Conservation (phyloP, 768 basidiomycete species). For the Inosperma sp. region DNA sequence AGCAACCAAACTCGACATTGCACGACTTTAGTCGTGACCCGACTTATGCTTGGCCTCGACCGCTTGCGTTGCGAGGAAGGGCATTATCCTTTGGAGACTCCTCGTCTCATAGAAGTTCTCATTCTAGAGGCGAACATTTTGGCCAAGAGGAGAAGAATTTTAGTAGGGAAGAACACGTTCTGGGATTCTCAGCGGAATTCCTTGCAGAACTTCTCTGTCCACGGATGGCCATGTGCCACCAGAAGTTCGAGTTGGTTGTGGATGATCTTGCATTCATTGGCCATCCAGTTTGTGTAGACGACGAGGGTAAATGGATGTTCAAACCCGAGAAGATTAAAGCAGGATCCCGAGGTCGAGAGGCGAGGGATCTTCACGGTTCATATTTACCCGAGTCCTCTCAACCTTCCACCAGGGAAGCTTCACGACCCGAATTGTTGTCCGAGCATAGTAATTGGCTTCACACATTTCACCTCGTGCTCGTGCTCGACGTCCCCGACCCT, state of each 20-base stretch:
- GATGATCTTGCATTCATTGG: constrained; percentile 93
- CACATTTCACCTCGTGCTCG: constrained; percentile 82
- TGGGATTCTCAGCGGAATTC: constrained; percentile 79
- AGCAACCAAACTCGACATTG: neutral
- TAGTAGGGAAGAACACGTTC: constrained; percentile 60
- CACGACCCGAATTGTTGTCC: constrained; percentile 32
- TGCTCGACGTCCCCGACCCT: constrained; percentile 86
- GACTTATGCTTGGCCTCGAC: constrained; percentile 64
- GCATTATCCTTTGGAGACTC: constrained; percentile 49
- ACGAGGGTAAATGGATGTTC: constrained; percentile 72
- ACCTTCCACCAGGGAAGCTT: constrained; percentile 25
- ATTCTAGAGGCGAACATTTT: constrained; percentile 26
- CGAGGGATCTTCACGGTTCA: constrained; percentile 43
- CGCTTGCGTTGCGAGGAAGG: constrained; percentile 44
- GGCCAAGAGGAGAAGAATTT: constrained; percentile 33
- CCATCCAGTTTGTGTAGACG: constrained; percentile 83
- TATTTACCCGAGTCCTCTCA: constrained; percentile 33
- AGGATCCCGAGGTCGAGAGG: constrained; percentile 52
- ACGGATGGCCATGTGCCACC: constrained; percentile 75
- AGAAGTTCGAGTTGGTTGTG: constrained; percentile 88
- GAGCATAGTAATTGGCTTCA: constrained; percentile 51
- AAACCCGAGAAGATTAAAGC: constrained; percentile 54
- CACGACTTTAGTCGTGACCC: constrained; percentile 22
- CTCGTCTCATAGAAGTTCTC: constrained; percentile 43
- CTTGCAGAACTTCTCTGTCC: constrained; percentile 81